Evolutionary conservation across 192 early-diverging fungal genomes (phyloP).

Genomic region (Coemansia sp.): DNA sequence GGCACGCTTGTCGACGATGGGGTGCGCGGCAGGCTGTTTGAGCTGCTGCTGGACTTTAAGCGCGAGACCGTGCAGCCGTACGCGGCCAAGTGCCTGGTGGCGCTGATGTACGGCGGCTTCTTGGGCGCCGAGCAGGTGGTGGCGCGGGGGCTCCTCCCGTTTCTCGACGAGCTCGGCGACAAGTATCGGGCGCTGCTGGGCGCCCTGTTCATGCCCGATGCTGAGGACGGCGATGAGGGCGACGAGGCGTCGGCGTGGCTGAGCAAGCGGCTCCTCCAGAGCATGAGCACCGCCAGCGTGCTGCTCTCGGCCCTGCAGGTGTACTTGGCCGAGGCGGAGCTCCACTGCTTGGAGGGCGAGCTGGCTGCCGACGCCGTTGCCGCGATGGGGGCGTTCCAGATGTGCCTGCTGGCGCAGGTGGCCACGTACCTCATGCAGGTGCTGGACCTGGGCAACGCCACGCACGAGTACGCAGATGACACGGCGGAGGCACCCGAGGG

Average conservation of each 20-base stretch:
- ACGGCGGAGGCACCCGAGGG: not conserved
- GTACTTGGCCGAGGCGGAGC: slow-evolving; percentile 10
- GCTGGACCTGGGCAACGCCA: slow-evolving; percentile 8
- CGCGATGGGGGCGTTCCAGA: slow-evolving; percentile 15
- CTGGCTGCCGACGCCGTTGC: slow-evolving; percentile 1
- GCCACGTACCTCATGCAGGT: slow-evolving; percentile 18
- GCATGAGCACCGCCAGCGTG: slow-evolving; percentile 8
- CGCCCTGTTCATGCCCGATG: not conserved
- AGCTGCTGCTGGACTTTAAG: slow-evolving; percentile 18
- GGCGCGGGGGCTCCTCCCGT: slow-evolving; percentile 7
- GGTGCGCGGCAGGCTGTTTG: not conserved
- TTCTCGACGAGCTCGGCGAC: slow-evolving; percentile 1
- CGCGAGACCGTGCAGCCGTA: slow-evolving; percentile 18
- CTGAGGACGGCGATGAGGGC: not conserved
- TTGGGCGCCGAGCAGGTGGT: slow-evolving; percentile 1
- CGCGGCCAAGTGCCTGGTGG: slow-evolving; percentile 34
- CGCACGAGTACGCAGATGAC: not conserved
- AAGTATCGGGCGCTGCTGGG: not conserved
- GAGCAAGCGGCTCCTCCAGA: not conserved
- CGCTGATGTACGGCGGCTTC: slow-evolving; percentile 15
- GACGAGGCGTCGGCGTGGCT: not conserved
- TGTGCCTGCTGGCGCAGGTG: slow-evolving; percentile 19
- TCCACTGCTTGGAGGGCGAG: slow-evolving; percentile 9
- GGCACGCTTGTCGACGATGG: not conserved
- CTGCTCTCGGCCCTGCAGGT: slow-evolving; percentile 23